Evolutionary conservation across 495 filamentous ascomycete genomes (phyloP).

Genomic region (Viridothelium virens): DNA sequence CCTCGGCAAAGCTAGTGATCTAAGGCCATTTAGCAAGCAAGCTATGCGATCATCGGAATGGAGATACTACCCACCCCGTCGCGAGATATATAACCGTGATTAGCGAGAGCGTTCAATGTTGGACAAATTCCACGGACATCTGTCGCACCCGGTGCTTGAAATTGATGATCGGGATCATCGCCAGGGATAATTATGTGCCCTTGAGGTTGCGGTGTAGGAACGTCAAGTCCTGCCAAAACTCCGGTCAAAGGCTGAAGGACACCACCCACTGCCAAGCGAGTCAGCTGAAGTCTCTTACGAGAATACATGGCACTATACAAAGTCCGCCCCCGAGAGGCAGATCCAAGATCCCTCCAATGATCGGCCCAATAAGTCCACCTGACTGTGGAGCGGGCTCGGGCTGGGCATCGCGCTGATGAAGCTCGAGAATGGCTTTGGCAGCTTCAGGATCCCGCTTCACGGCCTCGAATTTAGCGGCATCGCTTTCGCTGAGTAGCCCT

Average conservation of each 20-base stretch:
- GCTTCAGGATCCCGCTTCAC: neutral
- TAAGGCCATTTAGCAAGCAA: conserved; percentile 7
- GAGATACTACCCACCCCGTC: neutral
- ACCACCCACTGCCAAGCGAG: conserved; percentile 19
- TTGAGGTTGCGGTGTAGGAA: conserved; percentile 22
- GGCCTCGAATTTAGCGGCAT: conserved; percentile 3
- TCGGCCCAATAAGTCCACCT: neutral
- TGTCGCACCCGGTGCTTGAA: conserved; percentile 18
- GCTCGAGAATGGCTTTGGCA: neutral
- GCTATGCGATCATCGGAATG: neutral
- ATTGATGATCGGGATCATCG: conserved; percentile 22
- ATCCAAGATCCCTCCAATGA: conserved; percentile 20
- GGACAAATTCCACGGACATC: conserved; percentile 13
- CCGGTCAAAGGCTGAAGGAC: conserved; percentile 22
- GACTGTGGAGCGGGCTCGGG: neutral
- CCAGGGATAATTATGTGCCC: conserved; percentile 19
- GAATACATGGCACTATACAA: conserved; percentile 10
- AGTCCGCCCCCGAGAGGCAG: conserved; percentile 20
- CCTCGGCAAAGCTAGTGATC: conserved; percentile 27
- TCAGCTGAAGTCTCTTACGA: neutral
- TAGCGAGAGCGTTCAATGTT: conserved; percentile 14
- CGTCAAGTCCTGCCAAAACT: conserved; percentile 14
- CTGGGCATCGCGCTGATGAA: neutral
- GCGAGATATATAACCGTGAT: conserved; percentile 18
- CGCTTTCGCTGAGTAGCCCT: neutral